phyloP scores from a whole-genome alignment of 2,329 filamentous ascomycete species.

The Monilinia fructigena region DNA sequence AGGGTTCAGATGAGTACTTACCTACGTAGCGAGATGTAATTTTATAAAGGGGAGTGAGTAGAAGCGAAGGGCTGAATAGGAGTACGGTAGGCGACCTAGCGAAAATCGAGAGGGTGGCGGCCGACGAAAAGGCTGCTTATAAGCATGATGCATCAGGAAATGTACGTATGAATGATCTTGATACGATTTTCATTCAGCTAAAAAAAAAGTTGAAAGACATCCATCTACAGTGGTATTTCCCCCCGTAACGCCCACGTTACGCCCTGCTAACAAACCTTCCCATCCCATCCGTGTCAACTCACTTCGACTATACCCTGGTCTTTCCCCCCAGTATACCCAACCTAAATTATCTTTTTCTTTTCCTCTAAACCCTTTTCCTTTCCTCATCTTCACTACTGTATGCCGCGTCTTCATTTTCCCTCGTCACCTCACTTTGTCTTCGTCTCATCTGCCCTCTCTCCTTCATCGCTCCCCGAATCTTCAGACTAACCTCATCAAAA shows the following conservation, averaged over 20 bases:
- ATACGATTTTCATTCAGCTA: constrained; percentile 11
- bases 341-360: neutral
- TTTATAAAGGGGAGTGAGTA: too few species aligned
- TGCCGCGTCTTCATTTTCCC: constrained; percentile 47
- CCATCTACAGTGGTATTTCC: constrained; percentile 20
- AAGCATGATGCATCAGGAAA: neutral
- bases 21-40: too few species aligned
- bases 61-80: too few species aligned
- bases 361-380: constrained; percentile 32
- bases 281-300: constrained; percentile 6
- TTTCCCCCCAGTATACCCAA: neutral
- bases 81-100: too few species aligned
- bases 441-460: constrained; percentile 64
- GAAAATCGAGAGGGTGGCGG: too few species aligned
- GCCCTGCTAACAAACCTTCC: constrained; percentile 15
- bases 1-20: too few species aligned
- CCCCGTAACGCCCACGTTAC: constrained; percentile 17
- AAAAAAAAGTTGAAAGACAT: neutral
- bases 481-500: constrained; percentile 78
- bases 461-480: constrained; percentile 81
- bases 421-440: constrained; percentile 43
- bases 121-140: too few species aligned
- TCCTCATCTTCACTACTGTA: constrained; percentile 38
- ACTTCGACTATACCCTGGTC: neutral
- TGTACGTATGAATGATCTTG: neutral